These are phyloP conservation scores for Mucor plumbeus DNA, from an alignment of 371 early-diverging fungal genomes.

Conservation along the genomic window DNA sequence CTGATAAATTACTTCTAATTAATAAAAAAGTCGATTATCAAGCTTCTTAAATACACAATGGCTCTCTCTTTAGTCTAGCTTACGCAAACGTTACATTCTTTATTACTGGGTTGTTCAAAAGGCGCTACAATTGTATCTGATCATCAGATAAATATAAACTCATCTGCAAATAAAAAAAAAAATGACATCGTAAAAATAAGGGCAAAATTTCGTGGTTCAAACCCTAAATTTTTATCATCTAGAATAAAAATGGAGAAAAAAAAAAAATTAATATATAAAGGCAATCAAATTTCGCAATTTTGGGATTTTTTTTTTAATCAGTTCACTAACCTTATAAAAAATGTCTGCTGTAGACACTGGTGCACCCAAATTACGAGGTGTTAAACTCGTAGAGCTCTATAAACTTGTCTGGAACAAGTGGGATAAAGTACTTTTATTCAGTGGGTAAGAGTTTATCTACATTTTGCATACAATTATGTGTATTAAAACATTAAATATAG, in stretches of 20 bases:
- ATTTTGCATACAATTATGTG: background rate
- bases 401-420: constrained; percentile 32
- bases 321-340: background rate
- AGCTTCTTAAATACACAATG: background rate
- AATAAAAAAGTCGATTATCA: no score
- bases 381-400: constrained; percentile 29
- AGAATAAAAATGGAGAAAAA: background rate
- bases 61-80: background rate
- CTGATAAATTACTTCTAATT: no score
- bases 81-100: background rate
- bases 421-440: constrained; percentile 25
- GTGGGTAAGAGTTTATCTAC: constrained; percentile 14
- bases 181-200: background rate
- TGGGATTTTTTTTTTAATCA: background rate
- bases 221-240: background rate
- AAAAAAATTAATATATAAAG: background rate
- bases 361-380: constrained; percentile 16
- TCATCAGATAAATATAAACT: constrained; percentile 25
- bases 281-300: background rate
- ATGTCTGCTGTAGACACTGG: background rate
- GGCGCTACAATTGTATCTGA: constrained; percentile 19
- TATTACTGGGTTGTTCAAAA: no score
- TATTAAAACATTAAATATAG: constrained; percentile 16
- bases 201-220: background rate
- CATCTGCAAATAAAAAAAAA: background rate